These are phyloP conservation scores for Pyrus pyrifolia DNA, from an alignment of 306 rosid genomes.

Conservation along the genomic window DNA sequence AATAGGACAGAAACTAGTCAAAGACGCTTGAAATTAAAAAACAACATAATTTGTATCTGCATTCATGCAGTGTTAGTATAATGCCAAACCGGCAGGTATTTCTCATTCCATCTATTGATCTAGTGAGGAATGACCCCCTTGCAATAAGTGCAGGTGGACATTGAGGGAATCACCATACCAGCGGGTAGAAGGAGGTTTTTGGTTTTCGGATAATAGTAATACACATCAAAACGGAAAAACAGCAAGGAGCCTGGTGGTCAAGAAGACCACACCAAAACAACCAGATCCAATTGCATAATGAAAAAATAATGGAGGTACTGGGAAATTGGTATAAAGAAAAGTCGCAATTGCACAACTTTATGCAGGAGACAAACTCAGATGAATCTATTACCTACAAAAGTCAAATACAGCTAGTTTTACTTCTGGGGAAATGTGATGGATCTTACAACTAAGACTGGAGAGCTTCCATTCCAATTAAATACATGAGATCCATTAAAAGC, in stretches of 20 bases:
- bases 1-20: background rate
- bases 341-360: background rate
- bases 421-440: background rate
- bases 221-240: too few relatives aligned
- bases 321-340: background rate
- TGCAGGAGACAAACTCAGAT: background rate
- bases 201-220: too few relatives aligned
- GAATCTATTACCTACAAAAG: background rate
- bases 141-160: background rate
- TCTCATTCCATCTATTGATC: background rate
- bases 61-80: background rate
- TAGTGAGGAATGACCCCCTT: background rate
- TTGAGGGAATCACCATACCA: background rate
- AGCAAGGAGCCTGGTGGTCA: too few relatives aligned
- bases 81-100: background rate
- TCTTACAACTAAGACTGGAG: background rate
- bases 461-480: background rate
- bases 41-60: background rate
- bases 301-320: background rate
- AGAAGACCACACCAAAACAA: too few relatives aligned
- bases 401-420: background rate
- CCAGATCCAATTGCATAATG: too few relatives aligned
- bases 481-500: background rate
- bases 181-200: background rate
- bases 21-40: background rate